These are phyloP conservation scores for Trichosanthes cucumerina DNA, from an alignment of 306 rosid species.

Conservation along the genomic window DNA sequence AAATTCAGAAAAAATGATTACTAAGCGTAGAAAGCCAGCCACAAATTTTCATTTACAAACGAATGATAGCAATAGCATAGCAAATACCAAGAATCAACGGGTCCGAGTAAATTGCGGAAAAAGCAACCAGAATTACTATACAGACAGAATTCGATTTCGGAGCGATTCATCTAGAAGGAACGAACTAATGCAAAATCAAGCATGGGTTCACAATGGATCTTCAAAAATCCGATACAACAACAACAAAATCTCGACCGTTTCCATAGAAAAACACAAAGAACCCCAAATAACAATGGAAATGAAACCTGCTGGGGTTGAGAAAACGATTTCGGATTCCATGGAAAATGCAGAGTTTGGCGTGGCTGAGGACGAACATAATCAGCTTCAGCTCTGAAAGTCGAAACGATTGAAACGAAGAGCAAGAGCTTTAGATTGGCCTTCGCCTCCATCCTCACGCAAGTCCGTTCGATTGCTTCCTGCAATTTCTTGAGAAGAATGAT, in stretches of 20 bases:
- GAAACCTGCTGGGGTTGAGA: conserved; percentile 72
- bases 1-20: neutral
- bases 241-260: neutral
- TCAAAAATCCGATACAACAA: neutral
- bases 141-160: neutral
- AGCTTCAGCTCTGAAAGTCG: conserved; percentile 27
- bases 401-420: conserved; percentile 17
- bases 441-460: conserved; percentile 29
- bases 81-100: neutral
- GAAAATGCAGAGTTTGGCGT: conserved; percentile 51
- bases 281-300: neutral
- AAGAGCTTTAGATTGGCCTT: conserved; percentile 20
- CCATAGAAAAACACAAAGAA: neutral
- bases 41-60: neutral
- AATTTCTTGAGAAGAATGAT: neutral
- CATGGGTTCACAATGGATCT: neutral
- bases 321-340: conserved; percentile 34
- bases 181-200: neutral
- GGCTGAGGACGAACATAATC: conserved; percentile 73
- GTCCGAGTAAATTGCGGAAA: neutral
- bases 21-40: neutral
- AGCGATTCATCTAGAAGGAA: neutral
- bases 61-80: neutral
- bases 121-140: neutral
- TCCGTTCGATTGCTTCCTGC: neutral